Percentiles rank a stretch among this genome's conserved stretches.
Conservation (phyloP, 495 filamentous ascomycete genomes). For the Hypoxylon fuscum region DNA sequence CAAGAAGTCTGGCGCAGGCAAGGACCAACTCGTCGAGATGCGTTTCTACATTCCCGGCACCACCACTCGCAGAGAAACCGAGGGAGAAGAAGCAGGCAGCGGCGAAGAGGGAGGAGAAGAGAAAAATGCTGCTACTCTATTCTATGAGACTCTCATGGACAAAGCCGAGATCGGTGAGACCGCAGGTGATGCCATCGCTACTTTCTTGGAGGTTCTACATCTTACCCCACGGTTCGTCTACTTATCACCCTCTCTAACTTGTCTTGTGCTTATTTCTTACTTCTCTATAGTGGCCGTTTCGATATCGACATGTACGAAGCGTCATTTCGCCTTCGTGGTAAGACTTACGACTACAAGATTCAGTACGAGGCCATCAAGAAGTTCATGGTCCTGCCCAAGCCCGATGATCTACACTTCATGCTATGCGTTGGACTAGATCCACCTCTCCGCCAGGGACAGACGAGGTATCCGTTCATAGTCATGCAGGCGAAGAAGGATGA, state of each 20-base stretch:
- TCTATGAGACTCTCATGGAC: constrained; percentile 97
- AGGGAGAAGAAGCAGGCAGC: constrained; percentile 72
- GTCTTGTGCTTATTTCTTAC: constrained; percentile 43
- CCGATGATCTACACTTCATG: constrained; percentile 93
- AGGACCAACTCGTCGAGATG: constrained; percentile 97
- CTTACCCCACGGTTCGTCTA: constrained; percentile 87
- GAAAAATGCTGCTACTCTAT: constrained; percentile 91
- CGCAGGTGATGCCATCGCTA: constrained; percentile 95
- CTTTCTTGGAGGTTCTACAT: constrained; percentile 96
- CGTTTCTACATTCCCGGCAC: constrained; percentile 97
- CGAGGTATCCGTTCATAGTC: constrained; percentile 96
- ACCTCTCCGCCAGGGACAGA: constrained; percentile 96
- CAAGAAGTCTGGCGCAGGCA: constrained; percentile 85
- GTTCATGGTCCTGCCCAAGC: constrained; percentile 97
- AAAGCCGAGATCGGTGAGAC: constrained; percentile 99
- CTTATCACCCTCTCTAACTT: neutral
- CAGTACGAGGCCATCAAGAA: constrained; percentile 98
- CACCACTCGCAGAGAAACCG: constrained; percentile 84
- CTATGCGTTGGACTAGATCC: constrained; percentile 96
- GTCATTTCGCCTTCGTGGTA: constrained; percentile 96
- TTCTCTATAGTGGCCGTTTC: constrained; percentile 83
- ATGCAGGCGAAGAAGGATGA: constrained; percentile 99
- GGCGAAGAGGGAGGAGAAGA: constrained; percentile 73
- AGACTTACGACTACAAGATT: constrained; percentile 99
- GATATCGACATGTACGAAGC: constrained; percentile 99